These are phyloP conservation scores for Microthlaspi erraticum DNA, from an alignment of 345 rosid genomes.

Conservation along the genomic window DNA sequence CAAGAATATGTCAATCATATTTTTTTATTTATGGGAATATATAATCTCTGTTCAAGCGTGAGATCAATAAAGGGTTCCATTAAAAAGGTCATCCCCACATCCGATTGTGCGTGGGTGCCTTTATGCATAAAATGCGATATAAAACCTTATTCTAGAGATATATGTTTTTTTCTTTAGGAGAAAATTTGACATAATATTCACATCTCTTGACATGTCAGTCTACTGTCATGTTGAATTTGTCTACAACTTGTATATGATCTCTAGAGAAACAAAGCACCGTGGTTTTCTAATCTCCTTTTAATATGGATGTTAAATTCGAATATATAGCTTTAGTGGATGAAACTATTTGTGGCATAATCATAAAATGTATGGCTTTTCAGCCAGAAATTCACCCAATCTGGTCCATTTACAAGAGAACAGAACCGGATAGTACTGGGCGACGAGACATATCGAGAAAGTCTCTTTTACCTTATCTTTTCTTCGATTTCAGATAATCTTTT, in stretches of 20 bases:
- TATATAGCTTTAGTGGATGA: constrained; percentile 14
- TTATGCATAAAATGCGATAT: constrained; percentile 14
- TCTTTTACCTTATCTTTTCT: constrained; percentile 13
- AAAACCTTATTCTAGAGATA: background rate
- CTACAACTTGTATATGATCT: constrained; percentile 15
- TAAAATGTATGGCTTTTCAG: no score
- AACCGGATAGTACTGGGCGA: constrained; percentile 31
- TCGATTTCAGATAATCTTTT: background rate
- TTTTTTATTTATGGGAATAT: constrained; percentile 16
- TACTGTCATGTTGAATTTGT: constrained; percentile 16
- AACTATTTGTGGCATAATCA: constrained; percentile 4
- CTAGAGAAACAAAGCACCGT: constrained; percentile 17
- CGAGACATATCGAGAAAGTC: constrained; percentile 32
- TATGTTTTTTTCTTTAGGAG: no score
- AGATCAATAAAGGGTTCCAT: constrained; percentile 2
- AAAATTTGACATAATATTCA: no score
- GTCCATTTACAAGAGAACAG: constrained; percentile 20
- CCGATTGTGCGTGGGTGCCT: constrained; percentile 28
- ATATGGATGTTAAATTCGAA: constrained; percentile 3
- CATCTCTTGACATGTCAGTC: constrained; percentile 10
- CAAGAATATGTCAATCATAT: background rate
- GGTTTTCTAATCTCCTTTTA: background rate
- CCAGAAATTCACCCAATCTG: constrained; percentile 13
- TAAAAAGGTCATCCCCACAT: constrained; percentile 28
- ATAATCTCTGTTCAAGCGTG: constrained; percentile 15